Evolutionary conservation across 306 rosid species (phyloP).

Genomic region (Trichosanthes truncata): DNA sequence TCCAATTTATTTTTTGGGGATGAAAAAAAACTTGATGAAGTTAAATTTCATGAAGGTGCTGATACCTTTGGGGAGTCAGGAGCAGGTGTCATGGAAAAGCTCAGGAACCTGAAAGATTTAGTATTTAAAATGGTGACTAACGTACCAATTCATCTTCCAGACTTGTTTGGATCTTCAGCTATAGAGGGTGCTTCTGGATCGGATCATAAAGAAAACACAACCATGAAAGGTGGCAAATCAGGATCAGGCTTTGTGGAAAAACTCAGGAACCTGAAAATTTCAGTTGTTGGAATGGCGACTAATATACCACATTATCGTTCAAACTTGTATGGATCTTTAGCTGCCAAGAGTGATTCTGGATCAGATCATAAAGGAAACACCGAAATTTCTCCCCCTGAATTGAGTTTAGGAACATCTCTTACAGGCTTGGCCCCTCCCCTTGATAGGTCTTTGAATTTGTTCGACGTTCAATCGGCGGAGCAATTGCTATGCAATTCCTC

Average conservation of each 20-base stretch:
- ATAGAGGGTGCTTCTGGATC: constrained; percentile 20
- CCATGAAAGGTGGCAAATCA: neutral
- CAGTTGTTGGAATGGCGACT: constrained; percentile 32
- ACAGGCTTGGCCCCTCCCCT: constrained; percentile 68
- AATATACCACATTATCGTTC: constrained; percentile 27
- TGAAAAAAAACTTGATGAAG: neutral
- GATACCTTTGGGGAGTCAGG: neutral
- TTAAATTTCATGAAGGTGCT: neutral
- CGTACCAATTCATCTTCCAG: constrained; percentile 27
- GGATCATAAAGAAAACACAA: constrained; percentile 15
- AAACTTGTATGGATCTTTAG: constrained; percentile 32
- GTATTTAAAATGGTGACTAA: constrained; percentile 31
- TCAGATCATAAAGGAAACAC: constrained; percentile 19
- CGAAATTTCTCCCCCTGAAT: neutral
- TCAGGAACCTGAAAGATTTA: constrained; percentile 28
- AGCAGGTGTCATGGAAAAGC: neutral
- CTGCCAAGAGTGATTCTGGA: constrained; percentile 14
- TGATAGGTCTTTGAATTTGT: too few species aligned
- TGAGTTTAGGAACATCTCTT: constrained; percentile 23
- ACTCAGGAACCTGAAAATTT: constrained; percentile 30
- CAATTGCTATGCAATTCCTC: constrained; percentile 25
- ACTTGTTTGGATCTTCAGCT: constrained; percentile 36
- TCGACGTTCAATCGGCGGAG: constrained; percentile 15
- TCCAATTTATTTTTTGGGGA: neutral
- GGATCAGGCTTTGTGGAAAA: constrained; percentile 1